Evolutionary conservation across 345 rosid species (phyloP).

Genomic region (Pseudoturritis turrita): DNA sequence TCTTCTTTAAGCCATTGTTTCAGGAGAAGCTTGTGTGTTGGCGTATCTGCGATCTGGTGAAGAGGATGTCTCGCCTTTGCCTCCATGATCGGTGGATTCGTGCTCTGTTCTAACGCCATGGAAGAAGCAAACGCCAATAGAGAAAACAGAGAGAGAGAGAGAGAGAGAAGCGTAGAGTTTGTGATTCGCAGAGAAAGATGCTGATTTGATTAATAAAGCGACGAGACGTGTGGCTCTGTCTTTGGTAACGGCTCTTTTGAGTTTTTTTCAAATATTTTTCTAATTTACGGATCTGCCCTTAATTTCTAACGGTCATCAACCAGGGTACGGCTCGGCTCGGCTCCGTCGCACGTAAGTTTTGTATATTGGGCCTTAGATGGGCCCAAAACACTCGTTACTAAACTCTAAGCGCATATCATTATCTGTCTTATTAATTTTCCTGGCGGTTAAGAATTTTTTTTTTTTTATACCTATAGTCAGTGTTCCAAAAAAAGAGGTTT

Average conservation of each 20-base stretch:
- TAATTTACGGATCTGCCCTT: slow-evolving; percentile 5
- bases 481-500: too few species aligned
- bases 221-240: not conserved
- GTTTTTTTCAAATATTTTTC: not conserved
- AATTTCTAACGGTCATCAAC: slow-evolving; percentile 12
- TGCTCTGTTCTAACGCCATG: slow-evolving; percentile 49
- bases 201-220: not conserved
- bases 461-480: too few species aligned
- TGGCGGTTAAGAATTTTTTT: too few species aligned
- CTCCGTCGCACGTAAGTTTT: not conserved
- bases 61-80: slow-evolving; percentile 64
- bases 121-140: not conserved
- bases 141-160: not conserved
- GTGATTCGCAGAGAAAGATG: not conserved
- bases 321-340: not conserved
- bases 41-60: slow-evolving; percentile 84
- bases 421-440: too few species aligned
- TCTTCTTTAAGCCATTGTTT: slow-evolving; percentile 97
- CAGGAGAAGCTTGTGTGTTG: slow-evolving; percentile 87
- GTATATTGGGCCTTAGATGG: too few species aligned
- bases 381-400: too few species aligned
- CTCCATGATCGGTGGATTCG: slow-evolving; percentile 49
- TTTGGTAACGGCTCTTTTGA: slow-evolving; percentile 30
- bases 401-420: too few species aligned
- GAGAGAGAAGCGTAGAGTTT: slow-evolving; percentile 8